A percentile compares a stretch with the other conserved stretches of the same genome.
phyloP scores from a whole-genome alignment of 2,329 filamentous ascomycete species.

The Neophaeococcomyces mojaviensis region DNA sequence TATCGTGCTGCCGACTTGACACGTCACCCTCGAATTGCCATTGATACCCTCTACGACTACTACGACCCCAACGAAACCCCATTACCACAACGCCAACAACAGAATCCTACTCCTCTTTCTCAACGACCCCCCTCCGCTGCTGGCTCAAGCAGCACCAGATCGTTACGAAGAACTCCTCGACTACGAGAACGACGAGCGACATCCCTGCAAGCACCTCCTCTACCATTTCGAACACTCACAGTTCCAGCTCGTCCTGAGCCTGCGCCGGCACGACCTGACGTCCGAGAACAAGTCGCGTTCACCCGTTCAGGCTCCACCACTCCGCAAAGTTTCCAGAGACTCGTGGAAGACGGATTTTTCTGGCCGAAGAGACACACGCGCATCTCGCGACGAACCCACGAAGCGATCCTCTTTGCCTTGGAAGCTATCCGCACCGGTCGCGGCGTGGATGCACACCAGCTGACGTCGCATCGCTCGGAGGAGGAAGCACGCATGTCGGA shows the following conservation, averaged over 20 bases:
- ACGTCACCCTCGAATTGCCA: constrained; percentile 26
- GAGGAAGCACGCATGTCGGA: constrained; percentile 91
- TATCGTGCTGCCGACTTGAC: constrained; percentile 30
- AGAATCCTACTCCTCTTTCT: constrained; percentile 14
- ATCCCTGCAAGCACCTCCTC: constrained; percentile 17
- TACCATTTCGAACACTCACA: constrained; percentile 20
- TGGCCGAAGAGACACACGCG: constrained; percentile 46
- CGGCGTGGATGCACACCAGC: constrained; percentile 50
- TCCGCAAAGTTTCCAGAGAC: constrained; percentile 28
- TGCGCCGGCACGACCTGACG: constrained; percentile 5
- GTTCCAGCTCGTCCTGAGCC: constrained; percentile 17
- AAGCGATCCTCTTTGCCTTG: constrained; percentile 83
- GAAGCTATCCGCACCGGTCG: constrained; percentile 62
- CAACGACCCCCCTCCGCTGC: constrained; percentile 36
- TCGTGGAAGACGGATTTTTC: constrained; percentile 39
- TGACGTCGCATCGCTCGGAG: constrained; percentile 77
- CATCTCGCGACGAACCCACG: constrained; percentile 77
- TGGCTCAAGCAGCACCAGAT: constrained; percentile 45
- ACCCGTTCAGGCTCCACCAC: constrained; percentile 22
- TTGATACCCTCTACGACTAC: constrained; percentile 50
- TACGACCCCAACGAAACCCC: constrained; percentile 35
- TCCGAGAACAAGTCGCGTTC: constrained; percentile 8
- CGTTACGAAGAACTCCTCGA: constrained; percentile 47
- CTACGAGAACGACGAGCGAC: constrained; percentile 39
- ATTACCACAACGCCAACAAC: constrained; percentile 23